Evolutionary conservation across 345 rosid species (phyloP).

Genomic region (Balakata baccata): DNA sequence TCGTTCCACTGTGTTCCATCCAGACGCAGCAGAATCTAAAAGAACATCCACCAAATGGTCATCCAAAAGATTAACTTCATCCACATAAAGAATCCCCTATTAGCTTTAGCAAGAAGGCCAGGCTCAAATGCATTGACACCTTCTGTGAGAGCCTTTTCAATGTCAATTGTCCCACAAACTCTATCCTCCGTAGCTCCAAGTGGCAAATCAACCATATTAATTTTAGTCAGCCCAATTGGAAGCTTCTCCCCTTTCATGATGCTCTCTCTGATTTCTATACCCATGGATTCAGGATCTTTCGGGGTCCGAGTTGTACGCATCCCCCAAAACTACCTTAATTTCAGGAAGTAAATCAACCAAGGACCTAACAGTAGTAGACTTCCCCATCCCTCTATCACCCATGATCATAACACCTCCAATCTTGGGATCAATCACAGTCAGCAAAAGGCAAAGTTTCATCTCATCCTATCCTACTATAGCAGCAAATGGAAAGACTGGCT

Average conservation of each 20-base stretch:
- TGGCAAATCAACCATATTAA: constrained; percentile 97
- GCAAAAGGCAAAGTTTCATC: constrained; percentile 87
- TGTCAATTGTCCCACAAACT: constrained; percentile 96
- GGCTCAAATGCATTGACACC: constrained; percentile 99
- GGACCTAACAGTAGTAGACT: constrained; percentile 88
- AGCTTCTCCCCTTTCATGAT: constrained; percentile 55
- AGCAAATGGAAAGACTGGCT: constrained; percentile 82
- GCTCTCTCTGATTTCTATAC: constrained; percentile 72
- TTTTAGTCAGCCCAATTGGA: constrained; percentile 45
- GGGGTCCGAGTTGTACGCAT: constrained; percentile 97
- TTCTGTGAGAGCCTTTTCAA: constrained; percentile 91
- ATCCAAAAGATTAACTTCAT: constrained; percentile 93
- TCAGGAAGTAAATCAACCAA: constrained; percentile 87
- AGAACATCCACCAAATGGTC: constrained; percentile 96
- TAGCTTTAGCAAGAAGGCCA: constrained; percentile 95
- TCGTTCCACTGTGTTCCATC: constrained; percentile 96
- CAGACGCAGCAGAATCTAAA: constrained; percentile 91
- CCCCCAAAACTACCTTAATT: constrained; percentile 75
- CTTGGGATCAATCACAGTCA: constrained; percentile 93
- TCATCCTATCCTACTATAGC: constrained; percentile 98
- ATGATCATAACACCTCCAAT: constrained; percentile 96
- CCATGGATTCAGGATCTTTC: constrained; percentile 86
- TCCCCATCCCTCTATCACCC: constrained; percentile 96
- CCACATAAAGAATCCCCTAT: constrained; percentile 94
- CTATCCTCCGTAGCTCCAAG: constrained; percentile 96